Base-by-base conservation (phyloP, 768 basidiomycete genomes). In the Pholiota conissans region DNA sequence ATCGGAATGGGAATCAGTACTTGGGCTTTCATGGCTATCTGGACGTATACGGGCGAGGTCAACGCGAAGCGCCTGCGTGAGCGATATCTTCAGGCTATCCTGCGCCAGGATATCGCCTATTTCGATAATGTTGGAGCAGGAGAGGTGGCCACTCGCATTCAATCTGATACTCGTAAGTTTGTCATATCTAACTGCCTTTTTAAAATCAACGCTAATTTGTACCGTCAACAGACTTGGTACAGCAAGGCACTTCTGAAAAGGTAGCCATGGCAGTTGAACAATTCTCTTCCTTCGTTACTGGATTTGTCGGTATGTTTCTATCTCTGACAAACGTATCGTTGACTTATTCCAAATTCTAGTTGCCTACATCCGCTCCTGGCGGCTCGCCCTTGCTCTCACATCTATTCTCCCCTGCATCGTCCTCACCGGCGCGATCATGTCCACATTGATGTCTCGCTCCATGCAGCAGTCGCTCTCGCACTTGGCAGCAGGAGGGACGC, bases 41-140 rank as follows among this genome's bases (percentile, higher is more conserved):
- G 86, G 84, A 81, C 83, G 7, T 84, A 88, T 63, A 90, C 89
- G 1, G 87, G 89, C 18, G 95, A 97, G 70, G 71, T 87, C 30
- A 90, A 87, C 61, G 85, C 94, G 0, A 91, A 89, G 66, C 85
- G 95, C 26, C 80, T 97, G 39, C 85, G 95, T 24, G 93, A 96
- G 73, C 76, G 72, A 13, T 97, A 97, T 69, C 83, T 97, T 10
- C 71, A 79, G 55, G 85, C 94, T 2, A 74, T 95, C 13, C 77
- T 98, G 4, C 85, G 93, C 30, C 95, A 97, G 67, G 87, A 93
- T 59, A 87, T 95, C 61, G 86, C 88, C 14, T 97, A 83, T 75
- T 97, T 97, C 67, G 95, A 98, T 70, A 84, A 87, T 20, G 83
- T 96, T 52, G 94, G 95, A 30, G 89, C 95, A 3, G 95, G 95